Evolutionary conservation across 2,329 filamentous ascomycete species (phyloP).

Genomic region (Fusarium bulbicola): DNA sequence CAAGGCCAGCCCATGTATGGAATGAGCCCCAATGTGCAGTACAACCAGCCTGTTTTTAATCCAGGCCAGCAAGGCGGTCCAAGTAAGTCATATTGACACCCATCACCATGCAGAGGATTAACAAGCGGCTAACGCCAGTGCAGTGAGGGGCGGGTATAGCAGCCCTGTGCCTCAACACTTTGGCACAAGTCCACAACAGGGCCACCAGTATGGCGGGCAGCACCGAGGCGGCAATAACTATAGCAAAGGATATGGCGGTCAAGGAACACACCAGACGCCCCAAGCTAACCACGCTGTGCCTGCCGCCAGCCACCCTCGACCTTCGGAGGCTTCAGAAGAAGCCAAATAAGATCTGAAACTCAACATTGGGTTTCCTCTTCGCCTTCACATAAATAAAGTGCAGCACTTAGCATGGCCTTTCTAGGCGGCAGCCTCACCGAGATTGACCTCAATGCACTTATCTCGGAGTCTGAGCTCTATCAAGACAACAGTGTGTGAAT

Average conservation of each 20-base stretch:
- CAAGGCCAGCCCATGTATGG: constrained; percentile 83
- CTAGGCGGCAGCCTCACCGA: constrained; percentile 35
- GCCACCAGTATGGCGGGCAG: constrained; percentile 69
- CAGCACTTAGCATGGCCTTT: constrained; percentile 37
- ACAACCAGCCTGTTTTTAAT: constrained; percentile 77
- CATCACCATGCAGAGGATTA: constrained; percentile 22
- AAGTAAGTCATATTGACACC: constrained; percentile 66
- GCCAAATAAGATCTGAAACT: constrained; percentile 51
- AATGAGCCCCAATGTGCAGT: constrained; percentile 79
- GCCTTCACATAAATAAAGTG: constrained; percentile 31
- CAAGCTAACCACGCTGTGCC: constrained; percentile 49
- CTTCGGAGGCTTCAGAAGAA: constrained; percentile 55
- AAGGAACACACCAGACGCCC: constrained; percentile 53
- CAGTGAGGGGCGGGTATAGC: constrained; percentile 70
- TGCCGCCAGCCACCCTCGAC: constrained; percentile 45
- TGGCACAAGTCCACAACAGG: constrained; percentile 71
- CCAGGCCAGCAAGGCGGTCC: constrained; percentile 73
- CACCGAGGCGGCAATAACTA: constrained; percentile 65
- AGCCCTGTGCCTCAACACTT: constrained; percentile 69
- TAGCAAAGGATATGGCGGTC: constrained; percentile 60
- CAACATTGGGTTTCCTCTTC: constrained; percentile 11
- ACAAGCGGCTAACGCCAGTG: constrained; percentile 51
- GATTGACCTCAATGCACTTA: constrained; percentile 37
- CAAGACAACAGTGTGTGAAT: constrained; percentile 30
- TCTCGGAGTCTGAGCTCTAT: constrained; percentile 33